phyloP scores from a whole-genome alignment of 495 filamentous ascomycete species.

The Penicillium coffeae region DNA sequence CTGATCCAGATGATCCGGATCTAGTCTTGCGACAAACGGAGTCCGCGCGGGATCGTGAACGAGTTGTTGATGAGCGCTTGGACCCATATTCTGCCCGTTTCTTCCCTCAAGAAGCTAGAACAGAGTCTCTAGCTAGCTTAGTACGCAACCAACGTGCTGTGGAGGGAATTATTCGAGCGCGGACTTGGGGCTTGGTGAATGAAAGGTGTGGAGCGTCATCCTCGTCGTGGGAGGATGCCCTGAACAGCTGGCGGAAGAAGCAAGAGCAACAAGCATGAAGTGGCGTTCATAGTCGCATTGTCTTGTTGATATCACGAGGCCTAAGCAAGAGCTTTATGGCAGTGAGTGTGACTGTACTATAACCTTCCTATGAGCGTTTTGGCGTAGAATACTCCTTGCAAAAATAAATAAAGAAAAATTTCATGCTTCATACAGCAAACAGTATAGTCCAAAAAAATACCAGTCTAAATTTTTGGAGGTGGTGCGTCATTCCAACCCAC shows the following conservation, averaged over 20 bases:
- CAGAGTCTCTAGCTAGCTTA: constrained; percentile 72
- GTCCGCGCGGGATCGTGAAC: constrained; percentile 64
- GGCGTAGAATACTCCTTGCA: too few relatives aligned
- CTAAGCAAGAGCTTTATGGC: background rate
- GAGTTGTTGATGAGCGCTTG: constrained; percentile 79
- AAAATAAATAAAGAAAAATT: too few relatives aligned
- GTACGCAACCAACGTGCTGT: constrained; percentile 82
- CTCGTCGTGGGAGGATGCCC: constrained; percentile 57
- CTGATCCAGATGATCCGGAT: constrained; percentile 87
- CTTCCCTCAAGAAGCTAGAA: constrained; percentile 78
- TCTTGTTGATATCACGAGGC: background rate
- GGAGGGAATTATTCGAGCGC: constrained; percentile 77
- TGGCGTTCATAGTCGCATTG: constrained; percentile 1
- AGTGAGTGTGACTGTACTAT: background rate
- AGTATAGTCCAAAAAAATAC: too few relatives aligned
- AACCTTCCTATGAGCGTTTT: background rate
- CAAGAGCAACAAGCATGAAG: constrained; percentile 19
- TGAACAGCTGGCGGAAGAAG: constrained; percentile 57
- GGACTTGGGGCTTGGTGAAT: constrained; percentile 78
- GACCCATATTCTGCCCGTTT: constrained; percentile 89
- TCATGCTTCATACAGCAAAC: too few relatives aligned
- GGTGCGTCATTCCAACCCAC: too few relatives aligned
- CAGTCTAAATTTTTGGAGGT: too few relatives aligned
- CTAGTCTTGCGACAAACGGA: constrained; percentile 65
- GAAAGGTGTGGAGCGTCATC: constrained; percentile 67